Evolutionary conservation across 2,329 filamentous ascomycete species (phyloP), one percentile per base, ranked within the genome.

Genomic region (Hypoxylon sp.): DNA sequence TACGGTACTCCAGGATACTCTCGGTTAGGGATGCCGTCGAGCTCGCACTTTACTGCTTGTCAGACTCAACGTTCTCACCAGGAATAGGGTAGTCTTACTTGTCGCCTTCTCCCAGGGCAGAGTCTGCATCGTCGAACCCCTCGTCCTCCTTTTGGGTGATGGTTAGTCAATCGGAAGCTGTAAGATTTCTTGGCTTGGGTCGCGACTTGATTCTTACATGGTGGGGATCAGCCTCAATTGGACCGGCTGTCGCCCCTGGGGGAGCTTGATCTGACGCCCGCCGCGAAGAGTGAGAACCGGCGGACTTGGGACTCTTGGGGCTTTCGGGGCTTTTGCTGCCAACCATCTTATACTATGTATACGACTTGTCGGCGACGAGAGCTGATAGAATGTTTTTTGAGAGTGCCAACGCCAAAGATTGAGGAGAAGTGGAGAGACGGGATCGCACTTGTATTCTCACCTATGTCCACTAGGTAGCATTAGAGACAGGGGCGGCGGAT

Each of bases 1-100:
- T 70, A 16, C 70, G 69, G 36, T 72, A 72, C 50, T 72, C 59
- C 11, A 72, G 30, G 40, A 72, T 70, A 46, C 65, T 69, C 12
- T 66, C 57, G 3, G 70, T 63, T 22, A 71, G 33, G 12, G 70
- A 72, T 14, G 64, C 68, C 2, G 70, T 72, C 12, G 67, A 67
- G 54, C 69, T 72, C 30, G 54, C 61, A 50, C 69, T 72, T 51
- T 8, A 20, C 20, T 7, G 12, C 4, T 51, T 40, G 42, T 68
- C 18, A 66, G 65, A 55, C 26, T 32, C 2, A 11, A 32, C 6
- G 3, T 20, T 16, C 11, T 49, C 26, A 32, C 28, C 16, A 32
- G 30, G 11, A 11, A 2, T 11, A 12, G 16, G 18, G 38, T 22
- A 52, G 12, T 53, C 61, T 48, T 65, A 70, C 68, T 59, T 63